These are phyloP conservation scores for Diplosphaera chodatii DNA, from an alignment of 139 green algal species.

Conservation along the genomic window DNA sequence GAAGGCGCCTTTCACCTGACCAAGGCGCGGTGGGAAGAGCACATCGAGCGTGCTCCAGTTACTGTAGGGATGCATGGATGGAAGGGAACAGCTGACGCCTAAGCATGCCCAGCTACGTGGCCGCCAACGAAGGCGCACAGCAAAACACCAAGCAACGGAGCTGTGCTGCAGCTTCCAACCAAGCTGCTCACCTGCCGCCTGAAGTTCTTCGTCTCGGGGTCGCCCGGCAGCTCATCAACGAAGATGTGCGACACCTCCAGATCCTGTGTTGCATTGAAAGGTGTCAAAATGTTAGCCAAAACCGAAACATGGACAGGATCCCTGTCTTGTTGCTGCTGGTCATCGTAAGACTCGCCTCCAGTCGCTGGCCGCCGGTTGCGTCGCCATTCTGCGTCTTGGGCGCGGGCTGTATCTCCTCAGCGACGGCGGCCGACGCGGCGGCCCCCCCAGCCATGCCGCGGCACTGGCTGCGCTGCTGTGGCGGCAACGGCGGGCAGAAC, in stretches of 20 bases:
- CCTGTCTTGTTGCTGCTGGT: too few species aligned
- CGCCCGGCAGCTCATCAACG: conserved; percentile 59
- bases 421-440: neutral
- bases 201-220: conserved; percentile 45
- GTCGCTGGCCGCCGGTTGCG: too few species aligned
- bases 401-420: neutral
- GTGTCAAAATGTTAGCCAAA: too few species aligned
- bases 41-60: too few species aligned
- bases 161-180: too few species aligned
- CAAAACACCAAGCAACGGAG: too few species aligned
- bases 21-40: too few species aligned
- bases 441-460: neutral
- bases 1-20: conserved; percentile 39
- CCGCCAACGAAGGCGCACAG: too few species aligned
- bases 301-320: too few species aligned
- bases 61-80: too few species aligned
- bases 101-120: too few species aligned
- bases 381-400: neutral
- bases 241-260: conserved; percentile 68
- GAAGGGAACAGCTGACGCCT: too few species aligned
- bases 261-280: conserved; percentile 25
- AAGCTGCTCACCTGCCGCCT: conserved; percentile 59
- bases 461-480: neutral
- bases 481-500: neutral
- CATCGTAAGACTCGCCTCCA: neutral